Evolutionary conservation across 2,329 filamentous ascomycete species (phyloP).

Genomic region (Lizonia empirigonia): DNA sequence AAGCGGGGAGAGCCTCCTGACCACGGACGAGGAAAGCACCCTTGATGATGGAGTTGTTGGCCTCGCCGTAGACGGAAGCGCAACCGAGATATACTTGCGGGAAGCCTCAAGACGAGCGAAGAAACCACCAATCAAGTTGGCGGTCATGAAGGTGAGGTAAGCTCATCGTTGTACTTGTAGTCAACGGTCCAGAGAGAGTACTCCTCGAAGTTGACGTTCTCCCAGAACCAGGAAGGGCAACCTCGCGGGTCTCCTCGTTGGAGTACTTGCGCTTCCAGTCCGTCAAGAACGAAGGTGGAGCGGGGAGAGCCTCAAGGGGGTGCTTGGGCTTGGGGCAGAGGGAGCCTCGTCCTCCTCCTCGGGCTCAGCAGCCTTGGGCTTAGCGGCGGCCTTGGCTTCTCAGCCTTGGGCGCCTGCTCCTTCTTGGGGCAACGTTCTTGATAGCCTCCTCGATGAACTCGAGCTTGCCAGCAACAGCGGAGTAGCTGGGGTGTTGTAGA

Average conservation of each 20-base stretch:
- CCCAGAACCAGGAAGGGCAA: conserved; percentile 96
- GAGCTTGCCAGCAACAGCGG: conserved; percentile 75
- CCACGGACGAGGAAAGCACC: conserved; percentile 96
- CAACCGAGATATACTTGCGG: conserved; percentile 95
- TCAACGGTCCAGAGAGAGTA: conserved; percentile 93
- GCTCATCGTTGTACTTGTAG: conserved; percentile 99
- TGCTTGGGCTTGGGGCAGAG: conserved; percentile 89
- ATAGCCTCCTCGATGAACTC: conserved; percentile 80
- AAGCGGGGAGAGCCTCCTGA: conserved; percentile 81
- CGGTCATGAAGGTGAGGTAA: conserved; percentile 98
- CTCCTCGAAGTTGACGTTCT: conserved; percentile 90
- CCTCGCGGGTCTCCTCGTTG: conserved; percentile 83
- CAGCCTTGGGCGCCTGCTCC: conserved; percentile 68
- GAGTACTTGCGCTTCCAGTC: conserved; percentile 99
- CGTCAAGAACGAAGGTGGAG: conserved; percentile 83
- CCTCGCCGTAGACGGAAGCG: conserved; percentile 84
- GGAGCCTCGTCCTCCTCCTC: conserved; percentile 64
- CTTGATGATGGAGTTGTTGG: conserved; percentile 87
- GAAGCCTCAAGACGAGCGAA: conserved; percentile 95
- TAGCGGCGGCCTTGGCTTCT: conserved; percentile 68
- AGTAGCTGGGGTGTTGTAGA: conserved; percentile 93
- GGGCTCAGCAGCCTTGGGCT: conserved; percentile 59
- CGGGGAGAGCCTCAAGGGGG: conserved; percentile 83
- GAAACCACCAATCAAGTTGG: conserved; percentile 97
- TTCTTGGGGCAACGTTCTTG: conserved; percentile 75